phyloP scores from a whole-genome alignment of 805 yeast species.

The Pichia scutulata region DNA sequence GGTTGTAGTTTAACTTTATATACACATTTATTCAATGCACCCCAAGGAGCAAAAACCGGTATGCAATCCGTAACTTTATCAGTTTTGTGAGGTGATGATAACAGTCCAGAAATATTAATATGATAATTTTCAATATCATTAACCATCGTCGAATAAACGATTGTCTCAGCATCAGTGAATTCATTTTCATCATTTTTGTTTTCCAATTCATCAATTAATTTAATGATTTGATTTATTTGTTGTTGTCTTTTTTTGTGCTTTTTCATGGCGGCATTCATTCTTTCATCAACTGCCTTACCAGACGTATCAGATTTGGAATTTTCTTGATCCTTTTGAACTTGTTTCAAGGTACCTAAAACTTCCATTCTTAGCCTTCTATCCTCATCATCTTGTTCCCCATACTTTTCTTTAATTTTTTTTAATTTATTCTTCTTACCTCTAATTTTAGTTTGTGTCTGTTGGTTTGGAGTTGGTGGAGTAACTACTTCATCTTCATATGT shows the following conservation, averaged over 20 bases:
- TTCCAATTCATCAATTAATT: conserved; percentile 26
- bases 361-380: conserved; percentile 71
- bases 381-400: conserved; percentile 88
- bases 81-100: conserved; percentile 36
- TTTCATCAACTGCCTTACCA: conserved; percentile 1
- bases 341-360: conserved; percentile 76
- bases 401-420: conserved; percentile 75
- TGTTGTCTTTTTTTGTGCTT: conserved; percentile 23
- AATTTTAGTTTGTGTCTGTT: conserved; percentile 34
- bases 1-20: conserved; percentile 82
- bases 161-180: conserved; percentile 10
- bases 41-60: conserved; percentile 93
- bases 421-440: conserved; percentile 83
- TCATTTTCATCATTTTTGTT: conserved; percentile 15
- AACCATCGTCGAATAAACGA: conserved; percentile 8
- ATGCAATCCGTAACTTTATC: conserved; percentile 59
- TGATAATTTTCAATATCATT: conserved; percentile 25
- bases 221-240: conserved; percentile 25
- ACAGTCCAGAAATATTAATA: conserved; percentile 23
- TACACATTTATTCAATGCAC: conserved; percentile 60
- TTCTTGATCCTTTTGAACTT: conserved; percentile 27
- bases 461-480: conserved; percentile 13
- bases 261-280: conserved; percentile 11
- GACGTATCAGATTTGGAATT: conserved; percentile 4
- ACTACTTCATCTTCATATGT: neutral